Evolutionary conservation across 805 yeast species (phyloP), one percentile per base, ranked within the genome.

Genomic region (Saturnispora ahearnii): DNA sequence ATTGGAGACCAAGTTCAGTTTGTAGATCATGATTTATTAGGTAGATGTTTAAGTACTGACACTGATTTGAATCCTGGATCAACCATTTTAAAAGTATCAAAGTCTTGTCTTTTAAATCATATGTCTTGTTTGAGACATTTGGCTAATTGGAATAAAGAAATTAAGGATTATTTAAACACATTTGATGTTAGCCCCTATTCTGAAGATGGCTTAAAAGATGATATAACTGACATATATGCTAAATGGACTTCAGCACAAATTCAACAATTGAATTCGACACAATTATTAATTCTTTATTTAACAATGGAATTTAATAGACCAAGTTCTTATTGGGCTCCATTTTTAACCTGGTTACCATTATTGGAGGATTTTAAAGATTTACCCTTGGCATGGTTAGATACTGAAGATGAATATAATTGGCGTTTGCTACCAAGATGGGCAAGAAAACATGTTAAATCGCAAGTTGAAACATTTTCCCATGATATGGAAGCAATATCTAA

Each of bases 321-420:
- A 0, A 53, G 53, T 2, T 78, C 84, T 1, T 80, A 72, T 59
- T 87, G 95, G 95, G 60, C 62, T 40, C 87, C 87, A 0, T 87
- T 87, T 61, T 62, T 87, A 10, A 72, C 74, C 32, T 74, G 79
- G 55, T 71, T 87, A 51, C 96, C 96, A 0, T 59, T 68, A 0
- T 51, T 69, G 12, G 60, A 65, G 0, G 89, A 83, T 40, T 75
- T 87, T 49, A 55, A 57, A 0, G 54, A 71, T 0, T 70, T 82
- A 2, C 96, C 96, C 1, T 64, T 87, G 37, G 66, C 74, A 0
- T 86, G 95, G 95, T 44, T 22, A 22, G 29, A 44, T 9, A 12
- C 28, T 3, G 3, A 9, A 2, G 36, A 42, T 12, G 12, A 15
- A 18, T 42, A 52, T 0, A 52, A 74, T 1, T 62, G 71, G 44